Evolutionary conservation across 352 stramenopile species (phyloP), one percentile per base, ranked within the genome.

Genomic region (Pythium phragmiticola): DNA sequence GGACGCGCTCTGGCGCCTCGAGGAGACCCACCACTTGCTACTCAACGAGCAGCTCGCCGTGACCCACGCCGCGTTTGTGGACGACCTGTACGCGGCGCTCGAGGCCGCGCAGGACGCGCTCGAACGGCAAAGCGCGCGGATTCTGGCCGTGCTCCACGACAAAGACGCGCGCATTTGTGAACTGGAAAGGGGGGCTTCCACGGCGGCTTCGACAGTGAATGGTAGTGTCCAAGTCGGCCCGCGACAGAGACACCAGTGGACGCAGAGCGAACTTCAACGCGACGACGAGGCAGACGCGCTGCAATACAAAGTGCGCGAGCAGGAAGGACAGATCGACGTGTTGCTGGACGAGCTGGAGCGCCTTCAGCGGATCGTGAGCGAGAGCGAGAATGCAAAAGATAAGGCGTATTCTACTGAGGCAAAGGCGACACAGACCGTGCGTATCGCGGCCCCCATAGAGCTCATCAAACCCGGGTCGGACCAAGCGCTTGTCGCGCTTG

Each of bases 331-430:
- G 39, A 72, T 77, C 47, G 63, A 74, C 2, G 70, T 77, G 53
- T 49, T 77, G 21, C 42, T 74, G 39, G 70, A 77, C 55, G 70
- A 77, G 23, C 52, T 77, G 16, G 62, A 77, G 26, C 59, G 37
- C 8, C 7, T 74, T 19, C 65, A 56, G 45, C 26, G 17, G 14
- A 19, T 47, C 37, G 16, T 66, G 42, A 26, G n/a, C 9, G 64
- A 56, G 33, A 39, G 4, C 7, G 37, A 41, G 23, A 28, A 53
- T 21, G 28, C 39, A 0, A 34, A 28, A 2, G 11, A 19, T 4
- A 26, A 49, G 34, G 3, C 13, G 13, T 46, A 6, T 42, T 42
- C 11, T 42, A 39, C 47, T 0, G 19, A n/a, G 12, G 23, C 7
- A 33, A 28, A 19, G 33, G 26, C 47, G 23, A 61, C 60, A 12